phyloP scores from a whole-genome alignment of 2,329 filamentous ascomycete species.

The Hypoxylon sp. region DNA sequence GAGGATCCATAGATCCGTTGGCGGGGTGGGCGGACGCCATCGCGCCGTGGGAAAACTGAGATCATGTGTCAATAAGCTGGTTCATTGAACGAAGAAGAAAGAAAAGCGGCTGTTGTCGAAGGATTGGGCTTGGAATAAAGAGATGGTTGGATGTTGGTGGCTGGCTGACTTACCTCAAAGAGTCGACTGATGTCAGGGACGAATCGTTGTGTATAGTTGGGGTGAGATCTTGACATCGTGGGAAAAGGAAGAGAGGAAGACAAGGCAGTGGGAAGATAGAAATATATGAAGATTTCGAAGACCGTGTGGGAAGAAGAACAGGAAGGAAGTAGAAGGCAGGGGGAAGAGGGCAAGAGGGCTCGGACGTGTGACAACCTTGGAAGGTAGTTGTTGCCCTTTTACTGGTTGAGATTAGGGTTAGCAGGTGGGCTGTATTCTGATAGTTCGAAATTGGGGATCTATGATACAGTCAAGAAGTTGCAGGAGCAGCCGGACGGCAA shows the following conservation, averaged over 20 bases:
- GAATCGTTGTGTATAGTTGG: slow-evolving; percentile 18
- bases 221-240: slow-evolving; percentile 20
- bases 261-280: background rate
- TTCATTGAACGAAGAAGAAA: background rate
- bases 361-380: background rate
- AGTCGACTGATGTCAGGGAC: slow-evolving; percentile 33
- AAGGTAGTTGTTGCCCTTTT: background rate
- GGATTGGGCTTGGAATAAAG: background rate
- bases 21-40: slow-evolving; percentile 7
- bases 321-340: slow-evolving; percentile 6
- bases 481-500: background rate
- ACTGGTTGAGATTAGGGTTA: background rate
- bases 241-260: background rate
- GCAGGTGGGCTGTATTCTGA: background rate
- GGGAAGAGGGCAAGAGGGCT: background rate
- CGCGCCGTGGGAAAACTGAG: slow-evolving; percentile 13
- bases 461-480: background rate
- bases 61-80: background rate
- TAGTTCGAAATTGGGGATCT: background rate
- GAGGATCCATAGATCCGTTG: slow-evolving; percentile 36
- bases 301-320: too few species aligned
- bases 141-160: background rate
- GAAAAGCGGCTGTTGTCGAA: background rate
- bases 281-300: background rate
- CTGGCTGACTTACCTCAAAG: slow-evolving; percentile 27